Evolutionary conservation across 768 basidiomycete genomes (phyloP), one percentile per base, ranked within the genome.

Genomic region (Mycena vulgaris): DNA sequence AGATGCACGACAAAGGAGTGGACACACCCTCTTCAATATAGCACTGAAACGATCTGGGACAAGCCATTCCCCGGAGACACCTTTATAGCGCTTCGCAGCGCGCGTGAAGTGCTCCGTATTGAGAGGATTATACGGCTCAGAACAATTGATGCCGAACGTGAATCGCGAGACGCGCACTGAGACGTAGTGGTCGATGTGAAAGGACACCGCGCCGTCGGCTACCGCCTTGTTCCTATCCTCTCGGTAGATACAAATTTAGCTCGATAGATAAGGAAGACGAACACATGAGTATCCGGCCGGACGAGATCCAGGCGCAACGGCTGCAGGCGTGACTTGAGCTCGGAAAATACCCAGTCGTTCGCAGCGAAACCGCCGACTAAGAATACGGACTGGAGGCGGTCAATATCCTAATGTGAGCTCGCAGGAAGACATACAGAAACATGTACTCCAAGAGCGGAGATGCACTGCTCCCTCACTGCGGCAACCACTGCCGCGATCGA

Each of bases 361-460:
- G 86, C 85, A 13, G 85, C 84, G 75, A 89, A 89, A 0, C 87
- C 88, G 9, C 89, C 88, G 3, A 89, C 87, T 16, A 89, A 77
- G 61, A 89, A 83, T 27, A 87, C 80, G 14, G 80, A 68, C 82
- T 85, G 1, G 59, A 17, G 40, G 10, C 9, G 5, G 28, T 61
- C 39, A 51, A 49, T 13, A 25, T 21, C 33, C 5, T 40, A 14
- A 31, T n/a, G 16, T 28, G 5, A 28, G 13, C 0, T 25, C 3
- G 25, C 47, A 23, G 0, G 42, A 1, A 19, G 62, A 66, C 81
- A 31, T 63, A 83, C 84, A 13, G 79, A 77, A 55, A 86, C 48
- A 13, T 8, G 4, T 11, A 75, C 70, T 10, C 74, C 74, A n/a
- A 72, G 40, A 9, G 84, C 79, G 0, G 75, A 76, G 21, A 76